A percentile compares a stretch with the other conserved stretches of the same genome.
These are phyloP conservation scores for Gigaspora rosea DNA, from an alignment of 192 early-diverging fungal species.

Conservation along the genomic window DNA sequence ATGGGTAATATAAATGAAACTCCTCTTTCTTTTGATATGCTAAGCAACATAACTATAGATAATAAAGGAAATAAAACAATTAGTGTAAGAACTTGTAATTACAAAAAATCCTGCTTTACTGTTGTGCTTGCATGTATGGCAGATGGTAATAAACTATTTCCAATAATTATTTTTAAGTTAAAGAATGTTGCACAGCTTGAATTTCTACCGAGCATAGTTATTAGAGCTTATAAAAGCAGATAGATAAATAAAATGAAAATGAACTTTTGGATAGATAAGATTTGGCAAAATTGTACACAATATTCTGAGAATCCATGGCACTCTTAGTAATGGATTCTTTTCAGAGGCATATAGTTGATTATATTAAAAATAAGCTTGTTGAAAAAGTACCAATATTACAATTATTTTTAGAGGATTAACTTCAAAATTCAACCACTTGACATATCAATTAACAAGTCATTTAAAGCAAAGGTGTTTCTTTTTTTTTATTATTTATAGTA, in stretches of 20 bases:
- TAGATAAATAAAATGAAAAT: neutral
- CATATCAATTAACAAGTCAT: neutral
- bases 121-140: no score
- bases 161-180: neutral
- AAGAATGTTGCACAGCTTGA: neutral
- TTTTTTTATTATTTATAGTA: no score
- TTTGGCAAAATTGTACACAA: neutral
- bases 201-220: neutral
- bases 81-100: neutral
- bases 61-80: neutral
- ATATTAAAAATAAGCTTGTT: neutral
- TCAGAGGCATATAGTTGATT: neutral
- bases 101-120: no score
- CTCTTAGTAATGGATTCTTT: conserved; percentile 5
- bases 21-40: neutral
- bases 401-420: neutral
- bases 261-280: neutral
- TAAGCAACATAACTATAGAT: neutral
- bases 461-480: conserved; percentile 14
- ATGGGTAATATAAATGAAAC: conserved; percentile 22
- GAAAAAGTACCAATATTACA: conserved; percentile 8
- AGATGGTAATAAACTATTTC: neutral
- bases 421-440: neutral
- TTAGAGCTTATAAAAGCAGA: neutral
- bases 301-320: neutral